Conservation (phyloP, 2,329 filamentous ascomycete genomes). For the Epicoccum sorghinum region DNA sequence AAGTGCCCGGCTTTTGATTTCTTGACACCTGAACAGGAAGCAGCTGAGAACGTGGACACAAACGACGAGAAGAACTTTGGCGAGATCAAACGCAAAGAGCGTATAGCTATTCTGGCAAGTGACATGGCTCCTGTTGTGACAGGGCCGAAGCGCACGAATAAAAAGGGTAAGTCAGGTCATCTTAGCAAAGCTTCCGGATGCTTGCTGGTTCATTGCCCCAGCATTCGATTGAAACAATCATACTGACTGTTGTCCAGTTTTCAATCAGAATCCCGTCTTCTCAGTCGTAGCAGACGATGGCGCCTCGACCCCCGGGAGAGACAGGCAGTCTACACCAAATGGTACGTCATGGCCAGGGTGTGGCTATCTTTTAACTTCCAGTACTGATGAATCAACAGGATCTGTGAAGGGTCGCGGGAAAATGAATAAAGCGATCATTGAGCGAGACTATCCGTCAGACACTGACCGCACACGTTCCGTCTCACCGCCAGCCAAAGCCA, state of each 20-base stretch:
- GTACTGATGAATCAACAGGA: constrained; percentile 25
- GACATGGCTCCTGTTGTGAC: constrained; percentile 72
- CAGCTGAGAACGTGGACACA: constrained; percentile 75
- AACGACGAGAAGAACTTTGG: constrained; percentile 73
- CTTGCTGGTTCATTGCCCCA: too few species aligned
- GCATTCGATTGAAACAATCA: too few species aligned
- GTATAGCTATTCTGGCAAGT: constrained; percentile 73
- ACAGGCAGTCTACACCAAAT: constrained; percentile 49
- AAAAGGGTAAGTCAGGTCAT: constrained; percentile 47
- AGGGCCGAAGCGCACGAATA: constrained; percentile 57
- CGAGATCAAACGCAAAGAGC: constrained; percentile 73
- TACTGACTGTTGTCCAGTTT: constrained; percentile 31
- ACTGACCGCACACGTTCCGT: constrained; percentile 57
- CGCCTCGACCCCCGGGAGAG: constrained; percentile 47
- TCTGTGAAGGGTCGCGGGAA: constrained; percentile 46
- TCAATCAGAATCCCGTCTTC: constrained; percentile 51
- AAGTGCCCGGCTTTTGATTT: constrained; percentile 70
- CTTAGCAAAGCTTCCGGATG: too few species aligned
- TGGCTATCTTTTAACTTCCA: background rate
- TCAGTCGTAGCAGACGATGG: constrained; percentile 49
- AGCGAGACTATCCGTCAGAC: constrained; percentile 50
- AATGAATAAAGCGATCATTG: constrained; percentile 41
- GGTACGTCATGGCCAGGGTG: constrained; percentile 22
- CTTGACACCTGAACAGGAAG: constrained; percentile 70
- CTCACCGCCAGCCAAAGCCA: constrained; percentile 48